phyloP scores from a whole-genome alignment of 495 filamentous ascomycete genomes.

The Alectoria sarmentosa region DNA sequence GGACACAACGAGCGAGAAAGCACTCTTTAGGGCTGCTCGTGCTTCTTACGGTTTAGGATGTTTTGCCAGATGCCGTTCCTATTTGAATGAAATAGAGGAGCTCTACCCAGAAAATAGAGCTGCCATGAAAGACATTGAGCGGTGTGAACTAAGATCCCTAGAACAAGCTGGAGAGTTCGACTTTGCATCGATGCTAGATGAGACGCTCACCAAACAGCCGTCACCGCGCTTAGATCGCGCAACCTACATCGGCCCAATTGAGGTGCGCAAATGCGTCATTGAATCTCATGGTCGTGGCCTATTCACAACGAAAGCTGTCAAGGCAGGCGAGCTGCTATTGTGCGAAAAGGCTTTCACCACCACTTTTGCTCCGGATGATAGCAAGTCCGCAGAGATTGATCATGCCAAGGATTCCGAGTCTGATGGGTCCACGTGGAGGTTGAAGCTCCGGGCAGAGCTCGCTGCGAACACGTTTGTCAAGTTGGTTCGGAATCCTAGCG shows the following conservation, averaged over 20 bases:
- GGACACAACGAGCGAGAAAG: conserved; percentile 35
- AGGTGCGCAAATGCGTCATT: conserved; percentile 23
- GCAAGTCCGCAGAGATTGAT: conserved; percentile 5
- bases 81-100: conserved; percentile 23
- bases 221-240: conserved; percentile 39
- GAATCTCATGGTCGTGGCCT: conserved; percentile 37
- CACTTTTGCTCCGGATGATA: conserved; percentile 24
- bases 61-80: conserved; percentile 34
- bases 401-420: conserved; percentile 28
- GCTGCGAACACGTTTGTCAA: conserved; percentile 38
- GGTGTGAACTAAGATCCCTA: conserved; percentile 27
- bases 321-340: conserved; percentile 46
- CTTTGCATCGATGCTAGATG: conserved; percentile 36
- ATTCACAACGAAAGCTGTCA: conserved; percentile 42
- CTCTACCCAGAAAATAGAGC: conserved; percentile 30
- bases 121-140: conserved; percentile 31
- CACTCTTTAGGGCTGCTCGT: conserved; percentile 39
- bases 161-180: conserved; percentile 41
- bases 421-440: conserved; percentile 26
- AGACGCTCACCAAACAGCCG: conserved; percentile 30
- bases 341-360: conserved; percentile 51
- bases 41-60: conserved; percentile 41
- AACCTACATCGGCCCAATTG: conserved; percentile 35
- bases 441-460: conserved; percentile 36
- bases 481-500: conserved; percentile 44